Base-by-base conservation (phyloP, 2,329 filamentous ascomycete species). In the Knufia fluminis region DNA sequence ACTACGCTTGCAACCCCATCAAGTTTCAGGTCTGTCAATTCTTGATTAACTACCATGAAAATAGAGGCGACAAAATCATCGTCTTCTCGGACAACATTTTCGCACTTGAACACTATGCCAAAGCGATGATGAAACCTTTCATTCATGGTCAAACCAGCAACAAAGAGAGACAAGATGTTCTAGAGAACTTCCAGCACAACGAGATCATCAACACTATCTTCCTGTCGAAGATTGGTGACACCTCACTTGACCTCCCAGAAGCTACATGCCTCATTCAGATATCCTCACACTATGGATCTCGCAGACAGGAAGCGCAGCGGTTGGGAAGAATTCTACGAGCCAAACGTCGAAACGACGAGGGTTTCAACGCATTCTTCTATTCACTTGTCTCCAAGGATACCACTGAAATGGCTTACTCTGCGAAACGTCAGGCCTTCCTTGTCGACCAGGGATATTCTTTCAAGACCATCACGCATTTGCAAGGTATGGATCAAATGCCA, bases 281-380 rank as follows among this genome's bases (percentile, higher is more conserved):
- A 44, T 96, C 91, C 0, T 94, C 91, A 0, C 92, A 98, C 63
- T 98, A 96, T 61, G 92, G 92, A 54, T 97, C 91, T 8, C 87
- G 92, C 59, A 84, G 92, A 70, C 92, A 97, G 67, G 92, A 98
- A 70, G 92, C 92, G 0, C 92, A 97, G 65, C 82, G 92, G 2
- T 75, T 97, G 0, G 92, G 92, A 2, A 84, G 92, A 46, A 97
- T 98, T 60, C 78, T 98, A 2, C 80, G 92, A 68, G 92, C 92
- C 12, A 98, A 98, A 70, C 81, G 92, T 16, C 79, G 92, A 64
- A 97, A 96, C 60, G 92, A 98, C 59, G 92, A 97, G 66, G 92
- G 92, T 6, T 98, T 98, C 68, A 98, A 98, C 63, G 92, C 92
- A 0, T 98, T 97, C 68, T 98, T 98, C 72, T 98, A 98, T 70